Evolutionary conservation across 208 protist genomes (phyloP).

Genomic region (Trypanosoma melophagium): DNA sequence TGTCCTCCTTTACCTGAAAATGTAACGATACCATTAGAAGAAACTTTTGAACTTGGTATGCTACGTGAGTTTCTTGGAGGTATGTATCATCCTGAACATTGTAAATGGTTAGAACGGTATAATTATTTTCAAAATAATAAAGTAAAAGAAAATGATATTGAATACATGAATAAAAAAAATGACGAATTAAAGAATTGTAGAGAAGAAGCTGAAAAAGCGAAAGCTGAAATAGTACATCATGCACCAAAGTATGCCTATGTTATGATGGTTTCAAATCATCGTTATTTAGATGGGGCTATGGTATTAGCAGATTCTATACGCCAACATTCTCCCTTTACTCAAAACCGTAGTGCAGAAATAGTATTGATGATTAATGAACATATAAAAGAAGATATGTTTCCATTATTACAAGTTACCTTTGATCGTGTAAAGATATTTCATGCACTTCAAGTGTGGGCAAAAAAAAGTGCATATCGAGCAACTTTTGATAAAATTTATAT

Average conservation of each 20-base stretch:
- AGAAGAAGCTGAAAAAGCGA: not conserved
- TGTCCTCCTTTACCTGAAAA: slow-evolving; percentile 21
- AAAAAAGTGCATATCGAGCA: slow-evolving; percentile 24
- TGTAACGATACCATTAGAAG: slow-evolving; percentile 9
- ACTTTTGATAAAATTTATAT: slow-evolving; percentile 44
- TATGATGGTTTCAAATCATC: slow-evolving; percentile 33
- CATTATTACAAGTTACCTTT: slow-evolving; percentile 25
- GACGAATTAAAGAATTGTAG: not conserved
- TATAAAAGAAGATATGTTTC: slow-evolving; percentile 29
- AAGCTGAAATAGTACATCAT: not conserved
- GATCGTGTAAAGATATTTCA: slow-evolving; percentile 29
- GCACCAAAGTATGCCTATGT: slow-evolving; percentile 27
- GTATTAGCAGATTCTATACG: slow-evolving; percentile 34
- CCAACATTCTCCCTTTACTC: slow-evolving; percentile 21
- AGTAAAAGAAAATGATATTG: not conserved
- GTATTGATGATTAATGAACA: slow-evolving; percentile 29
- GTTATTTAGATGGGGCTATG: slow-evolving; percentile 35
- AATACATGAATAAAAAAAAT: not conserved
- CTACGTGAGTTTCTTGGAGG: slow-evolving; percentile 27
- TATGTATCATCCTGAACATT: slow-evolving; percentile 26
- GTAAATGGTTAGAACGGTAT: not conserved
- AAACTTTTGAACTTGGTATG: slow-evolving; percentile 25
- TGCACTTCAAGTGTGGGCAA: slow-evolving; percentile 15
- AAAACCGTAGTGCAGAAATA: slow-evolving; percentile 22
- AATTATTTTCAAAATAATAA: not conserved